phyloP scores from a whole-genome alignment of 2,329 filamentous ascomycete genomes.

The Fusarium nematophilum region DNA sequence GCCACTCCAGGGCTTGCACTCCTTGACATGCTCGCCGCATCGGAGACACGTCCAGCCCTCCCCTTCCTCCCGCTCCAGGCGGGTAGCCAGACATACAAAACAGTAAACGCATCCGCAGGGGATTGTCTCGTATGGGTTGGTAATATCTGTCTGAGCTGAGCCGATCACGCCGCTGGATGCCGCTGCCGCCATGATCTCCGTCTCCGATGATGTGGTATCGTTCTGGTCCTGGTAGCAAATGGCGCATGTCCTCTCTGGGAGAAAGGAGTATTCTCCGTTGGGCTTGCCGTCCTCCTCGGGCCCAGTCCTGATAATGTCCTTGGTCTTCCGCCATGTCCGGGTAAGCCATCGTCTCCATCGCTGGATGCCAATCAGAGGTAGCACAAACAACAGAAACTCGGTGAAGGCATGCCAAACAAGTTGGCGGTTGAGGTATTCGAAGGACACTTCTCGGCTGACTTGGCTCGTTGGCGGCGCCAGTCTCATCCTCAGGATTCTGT shows the following conservation, averaged over 20 bases:
- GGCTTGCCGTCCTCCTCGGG: slow-evolving; percentile 61
- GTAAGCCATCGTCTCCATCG: slow-evolving; percentile 92
- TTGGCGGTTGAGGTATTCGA: slow-evolving; percentile 97
- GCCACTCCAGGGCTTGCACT: slow-evolving; percentile 91
- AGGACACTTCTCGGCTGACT: slow-evolving; percentile 90
- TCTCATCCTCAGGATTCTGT: slow-evolving; percentile 84
- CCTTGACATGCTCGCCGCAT: slow-evolving; percentile 84
- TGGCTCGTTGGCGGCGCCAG: slow-evolving; percentile 87
- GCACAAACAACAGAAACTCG: slow-evolving; percentile 94
- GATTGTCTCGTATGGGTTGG: slow-evolving; percentile 93
- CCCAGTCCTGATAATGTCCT: slow-evolving; percentile 68
- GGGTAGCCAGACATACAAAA: slow-evolving; percentile 92
- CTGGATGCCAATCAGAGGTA: slow-evolving; percentile 96
- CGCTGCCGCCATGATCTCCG: slow-evolving; percentile 78
- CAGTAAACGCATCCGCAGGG: slow-evolving; percentile 95
- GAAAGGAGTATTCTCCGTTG: slow-evolving; percentile 81
- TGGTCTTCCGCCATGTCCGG: slow-evolving; percentile 85
- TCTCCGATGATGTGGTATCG: slow-evolving; percentile 74
- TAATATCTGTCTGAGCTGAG: slow-evolving; percentile 91
- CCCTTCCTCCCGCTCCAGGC: slow-evolving; percentile 91
- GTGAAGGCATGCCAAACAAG: slow-evolving; percentile 99
- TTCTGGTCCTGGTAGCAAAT: slow-evolving; percentile 98
- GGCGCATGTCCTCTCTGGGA: slow-evolving; percentile 93
- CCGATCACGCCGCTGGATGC: slow-evolving; percentile 83
- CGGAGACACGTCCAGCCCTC: slow-evolving; percentile 93